phyloP scores from a whole-genome alignment of 352 stramenopile genomes.

The Phytophthora europaea region DNA sequence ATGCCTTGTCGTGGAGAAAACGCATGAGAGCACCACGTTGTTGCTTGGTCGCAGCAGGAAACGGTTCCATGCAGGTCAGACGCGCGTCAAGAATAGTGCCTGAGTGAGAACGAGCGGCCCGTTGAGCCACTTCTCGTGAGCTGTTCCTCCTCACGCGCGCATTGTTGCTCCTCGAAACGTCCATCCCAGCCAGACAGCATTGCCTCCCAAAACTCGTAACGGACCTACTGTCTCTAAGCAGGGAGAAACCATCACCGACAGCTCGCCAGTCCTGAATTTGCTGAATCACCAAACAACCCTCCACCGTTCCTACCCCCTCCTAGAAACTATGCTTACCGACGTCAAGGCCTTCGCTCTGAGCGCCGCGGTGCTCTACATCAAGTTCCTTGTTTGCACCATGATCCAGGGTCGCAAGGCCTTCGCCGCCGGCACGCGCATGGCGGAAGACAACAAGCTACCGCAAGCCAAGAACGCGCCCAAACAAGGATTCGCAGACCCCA shows the following conservation, averaged over 20 bases:
- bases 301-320: not conserved
- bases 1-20: no score
- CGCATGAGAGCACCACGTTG: no score
- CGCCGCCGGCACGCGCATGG: constrained; percentile 50
- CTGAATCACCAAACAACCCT: not conserved
- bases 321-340: constrained; percentile 21
- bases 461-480: constrained; percentile 27
- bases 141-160: no score
- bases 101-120: no score
- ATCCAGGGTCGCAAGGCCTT: constrained; percentile 61
- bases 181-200: not conserved
- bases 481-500: constrained; percentile 37
- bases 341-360: constrained; percentile 51
- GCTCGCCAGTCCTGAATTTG: constrained; percentile 27
- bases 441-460: constrained; percentile 55
- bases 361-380: constrained; percentile 64
- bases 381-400: constrained; percentile 67
- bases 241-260: not conserved
- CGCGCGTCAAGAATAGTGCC: no score
- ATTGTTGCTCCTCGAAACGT: not conserved
- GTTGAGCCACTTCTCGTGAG: no score
- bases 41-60: no score
- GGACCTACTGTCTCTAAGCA: not conserved
- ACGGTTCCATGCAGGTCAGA: no score
- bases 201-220: not conserved